Base-by-base conservation (phyloP, 1,139 yeast genomes). In the Kazachstania sp. region DNA sequence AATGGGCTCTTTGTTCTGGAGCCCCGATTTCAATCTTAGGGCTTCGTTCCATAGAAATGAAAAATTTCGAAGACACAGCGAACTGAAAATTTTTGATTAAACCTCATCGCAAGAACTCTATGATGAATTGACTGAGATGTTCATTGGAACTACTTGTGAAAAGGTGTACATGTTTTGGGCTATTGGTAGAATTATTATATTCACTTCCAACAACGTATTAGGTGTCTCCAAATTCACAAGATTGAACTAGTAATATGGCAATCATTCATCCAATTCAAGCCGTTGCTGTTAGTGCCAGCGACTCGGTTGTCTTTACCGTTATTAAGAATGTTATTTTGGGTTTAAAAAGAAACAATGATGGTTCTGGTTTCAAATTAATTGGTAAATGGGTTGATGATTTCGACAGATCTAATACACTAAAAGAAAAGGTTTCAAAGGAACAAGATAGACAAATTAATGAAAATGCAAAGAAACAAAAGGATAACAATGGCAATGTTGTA, bases 251-350 rank as follows among this genome's bases (percentile, higher is more conserved):
- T 3, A 23, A 7, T 11, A 56, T 51, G 54, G 34, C 47, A n/a
- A 73, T 82, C 79, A 79, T 79, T 59, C 90, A 83, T 58, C 92
- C 92, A 31, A 77, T 78, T 60, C 90, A 83, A 59, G 71, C 76
- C 41, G 62, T 80, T 3, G 60, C 73, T 8, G 58, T 75, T 18
- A 74, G 70, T 55, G 58, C 60, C 8, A 61, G 67, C 23, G 79
- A 80, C 1, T 63, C 70, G 2, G 65, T 72, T 37, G 61, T 84
- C 19, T 81, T 76, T 63, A 73, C 77, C 0, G 71, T 83, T 0
- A 75, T 78, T 2, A 79, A 80, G 56, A 81, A 80, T 58, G 68
- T 72, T 29, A 66, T 84, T 28, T 73, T 74, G 47, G 83, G 73
- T 11, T 81, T 74, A 41, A 36, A 43, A 56, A 19, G 23, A 15